These are phyloP conservation scores for Torrubiella hemipterigena DNA, from an alignment of 2,329 filamentous ascomycete genomes.

Conservation along the genomic window DNA sequence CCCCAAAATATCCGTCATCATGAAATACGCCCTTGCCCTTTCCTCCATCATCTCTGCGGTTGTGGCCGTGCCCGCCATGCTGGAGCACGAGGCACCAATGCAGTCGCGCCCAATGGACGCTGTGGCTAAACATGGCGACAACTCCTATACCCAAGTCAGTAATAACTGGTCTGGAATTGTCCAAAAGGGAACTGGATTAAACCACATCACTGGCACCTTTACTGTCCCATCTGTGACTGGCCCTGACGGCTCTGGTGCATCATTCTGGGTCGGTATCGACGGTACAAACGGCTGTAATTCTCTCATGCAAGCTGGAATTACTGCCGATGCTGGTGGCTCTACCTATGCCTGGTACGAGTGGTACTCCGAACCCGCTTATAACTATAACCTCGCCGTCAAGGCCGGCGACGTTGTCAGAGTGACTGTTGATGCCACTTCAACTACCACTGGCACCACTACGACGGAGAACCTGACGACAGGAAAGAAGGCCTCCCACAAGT, in stretches of 20 bases:
- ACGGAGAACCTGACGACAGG: conserved; percentile 23
- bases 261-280: conserved; percentile 36
- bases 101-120: too few species aligned
- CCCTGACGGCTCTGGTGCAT: conserved; percentile 7
- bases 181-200: conserved; percentile 14
- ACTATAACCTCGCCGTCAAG: conserved; percentile 12
- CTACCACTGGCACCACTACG: conserved; percentile 7
- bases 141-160: conserved; percentile 12
- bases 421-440: conserved; percentile 13
- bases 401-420: conserved; percentile 19
- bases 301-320: conserved; percentile 29
- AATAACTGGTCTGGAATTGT: conserved; percentile 18
- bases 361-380: conserved; percentile 26
- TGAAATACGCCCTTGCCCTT: too few species aligned
- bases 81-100: too few species aligned
- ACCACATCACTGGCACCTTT: conserved; percentile 16
- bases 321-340: conserved; percentile 21
- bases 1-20: too few species aligned
- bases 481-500: conserved; percentile 36
- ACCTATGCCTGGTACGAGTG: conserved; percentile 35
- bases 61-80: too few species aligned
- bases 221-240: conserved; percentile 14
- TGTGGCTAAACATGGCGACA: too few species aligned
- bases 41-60: too few species aligned
- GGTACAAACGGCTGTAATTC: conserved; percentile 28